A percentile compares a stretch with the other conserved stretches of the same genome.
Evolutionary conservation across 176 grass and related monocot species (phyloP).

Genomic region (Rhipidocladum racemiflorum): DNA sequence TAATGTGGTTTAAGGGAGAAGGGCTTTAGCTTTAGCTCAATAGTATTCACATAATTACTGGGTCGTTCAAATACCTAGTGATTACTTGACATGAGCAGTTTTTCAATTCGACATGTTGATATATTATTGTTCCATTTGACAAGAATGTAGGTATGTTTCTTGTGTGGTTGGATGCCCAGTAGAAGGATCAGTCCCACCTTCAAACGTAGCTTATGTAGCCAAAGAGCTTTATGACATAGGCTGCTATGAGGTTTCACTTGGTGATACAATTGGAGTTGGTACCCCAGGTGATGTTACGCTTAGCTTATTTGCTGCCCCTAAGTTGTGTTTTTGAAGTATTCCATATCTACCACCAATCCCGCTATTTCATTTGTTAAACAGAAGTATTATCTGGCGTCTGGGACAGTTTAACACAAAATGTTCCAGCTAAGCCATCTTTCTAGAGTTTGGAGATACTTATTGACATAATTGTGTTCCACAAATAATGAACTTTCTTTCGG

Average conservation of each 20-base stretch:
- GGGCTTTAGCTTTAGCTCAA: not conserved
- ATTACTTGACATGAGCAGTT: not conserved
- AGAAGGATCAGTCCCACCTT: conserved; percentile 71
- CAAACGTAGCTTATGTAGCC: conserved; percentile 80
- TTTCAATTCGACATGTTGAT: not conserved
- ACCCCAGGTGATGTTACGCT: conserved; percentile 65
- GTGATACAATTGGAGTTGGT: conserved; percentile 91
- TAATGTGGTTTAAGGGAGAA: not conserved
- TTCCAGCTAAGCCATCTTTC: not conserved
- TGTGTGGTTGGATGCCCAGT: conserved; percentile 87
- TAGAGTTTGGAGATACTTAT: conserved; percentile 3
- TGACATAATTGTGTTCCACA: not conserved
- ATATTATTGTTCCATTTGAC: not conserved
- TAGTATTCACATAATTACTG: not conserved
- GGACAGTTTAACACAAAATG: not conserved
- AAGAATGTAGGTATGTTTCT: conserved; percentile 63
- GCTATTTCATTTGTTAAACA: not conserved
- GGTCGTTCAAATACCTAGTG: not conserved
- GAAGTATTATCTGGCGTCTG: not conserved
- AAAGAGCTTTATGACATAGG: conserved; percentile 97
- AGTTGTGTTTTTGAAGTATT: not conserved
- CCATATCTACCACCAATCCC: not conserved
- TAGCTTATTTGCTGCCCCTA: not conserved
- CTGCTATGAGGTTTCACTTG: conserved; percentile 94
- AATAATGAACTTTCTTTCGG: not conserved